Base-by-base conservation (phyloP, 2,329 filamentous ascomycete species). In the Geosmithia putterillii region DNA sequence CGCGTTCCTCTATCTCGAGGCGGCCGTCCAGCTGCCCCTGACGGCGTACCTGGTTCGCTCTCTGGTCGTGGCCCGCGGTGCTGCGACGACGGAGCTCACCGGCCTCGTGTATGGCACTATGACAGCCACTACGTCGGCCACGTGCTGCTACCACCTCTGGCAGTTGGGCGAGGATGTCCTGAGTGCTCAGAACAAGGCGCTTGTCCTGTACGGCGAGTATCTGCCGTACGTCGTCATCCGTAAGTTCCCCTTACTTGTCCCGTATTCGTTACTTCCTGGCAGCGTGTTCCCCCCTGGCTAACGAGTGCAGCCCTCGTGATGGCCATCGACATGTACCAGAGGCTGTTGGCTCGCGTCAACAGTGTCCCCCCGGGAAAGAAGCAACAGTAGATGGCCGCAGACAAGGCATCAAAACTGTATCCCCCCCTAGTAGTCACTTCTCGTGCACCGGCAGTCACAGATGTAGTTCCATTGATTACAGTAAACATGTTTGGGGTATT, bases 301-400 rank as follows among this genome's bases (percentile, higher is more conserved):
- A 46, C 21, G 19, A n/a, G 19, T 5, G 4, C 40, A 78, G 74
- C 74, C 14, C 48, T 62, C 0, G 12, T 74, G 2, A 62, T 78
- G 56, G 70, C 66, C 9, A 50, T 65, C 19, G 74, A 79, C 49
- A 78, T 79, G 74, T 74, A 68, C 41, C 41, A 53, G 32, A 64
- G 75, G n/a, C 57, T 79, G 1, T 52, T 73, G 8, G 57, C 50
- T 7, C 67, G 74, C 8, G 55, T 71, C 14, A 56, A 61, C 32
- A 49, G 45, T 6, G 48, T 44, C 0, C 46, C 37, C 28, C 60
- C 54, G 45, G 62, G 66, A 51, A 75, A 74, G 57, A 55, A 48
- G 15, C 63, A 65, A 49, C 70, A 52, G 47, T 39, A 44, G 18
- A 22, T 37, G n/a, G n/a, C n/a, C n/a, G n/a, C n/a, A n/a, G n/a